A percentile compares a stretch with the other conserved stretches of the same genome.
Evolutionary conservation across 2,329 filamentous ascomycete species (phyloP).

Genomic region (Neopestalotiopsis sp.): DNA sequence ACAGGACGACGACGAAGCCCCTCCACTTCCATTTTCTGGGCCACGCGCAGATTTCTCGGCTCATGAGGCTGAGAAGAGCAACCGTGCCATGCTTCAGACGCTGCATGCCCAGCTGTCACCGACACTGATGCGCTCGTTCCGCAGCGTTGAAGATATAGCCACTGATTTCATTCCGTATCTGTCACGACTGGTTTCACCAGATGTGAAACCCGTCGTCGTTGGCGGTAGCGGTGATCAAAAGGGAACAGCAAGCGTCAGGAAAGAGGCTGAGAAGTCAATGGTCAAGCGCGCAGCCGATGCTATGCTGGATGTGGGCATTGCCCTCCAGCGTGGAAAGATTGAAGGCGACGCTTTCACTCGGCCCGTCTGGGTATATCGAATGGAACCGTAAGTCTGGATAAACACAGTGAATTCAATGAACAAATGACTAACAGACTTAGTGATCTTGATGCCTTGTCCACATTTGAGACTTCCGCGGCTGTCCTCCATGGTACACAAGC

Average conservation of each 20-base stretch:
- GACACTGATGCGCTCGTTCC: constrained; percentile 76
- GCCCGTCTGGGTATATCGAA: constrained; percentile 85
- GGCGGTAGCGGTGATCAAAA: constrained; percentile 68
- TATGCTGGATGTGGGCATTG: constrained; percentile 81
- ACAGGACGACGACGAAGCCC: constrained; percentile 52
- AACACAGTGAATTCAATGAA: not conserved
- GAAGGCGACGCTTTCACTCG: constrained; percentile 68
- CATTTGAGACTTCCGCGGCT: constrained; percentile 71
- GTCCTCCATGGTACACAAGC: constrained; percentile 61
- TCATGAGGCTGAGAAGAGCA: constrained; percentile 80
- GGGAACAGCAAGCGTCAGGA: constrained; percentile 82
- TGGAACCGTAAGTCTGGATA: constrained; percentile 80
- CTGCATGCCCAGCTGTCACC: constrained; percentile 76
- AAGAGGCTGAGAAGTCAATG: constrained; percentile 81
- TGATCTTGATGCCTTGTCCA: constrained; percentile 77
- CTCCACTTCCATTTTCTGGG: constrained; percentile 77
- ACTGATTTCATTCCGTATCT: constrained; percentile 86
- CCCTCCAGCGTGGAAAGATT: constrained; percentile 80
- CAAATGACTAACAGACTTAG: constrained; percentile 36
- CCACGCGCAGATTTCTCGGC: constrained; percentile 82
- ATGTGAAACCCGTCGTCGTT: constrained; percentile 89
- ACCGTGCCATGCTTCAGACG: constrained; percentile 72
- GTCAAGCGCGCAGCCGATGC: constrained; percentile 80
- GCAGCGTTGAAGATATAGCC: constrained; percentile 77
- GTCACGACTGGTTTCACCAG: constrained; percentile 81